Percentiles rank a stretch among this genome's conserved stretches.
Conservation (phyloP, 306 rosid genomes). For the Cicer pinnatifidum region DNA sequence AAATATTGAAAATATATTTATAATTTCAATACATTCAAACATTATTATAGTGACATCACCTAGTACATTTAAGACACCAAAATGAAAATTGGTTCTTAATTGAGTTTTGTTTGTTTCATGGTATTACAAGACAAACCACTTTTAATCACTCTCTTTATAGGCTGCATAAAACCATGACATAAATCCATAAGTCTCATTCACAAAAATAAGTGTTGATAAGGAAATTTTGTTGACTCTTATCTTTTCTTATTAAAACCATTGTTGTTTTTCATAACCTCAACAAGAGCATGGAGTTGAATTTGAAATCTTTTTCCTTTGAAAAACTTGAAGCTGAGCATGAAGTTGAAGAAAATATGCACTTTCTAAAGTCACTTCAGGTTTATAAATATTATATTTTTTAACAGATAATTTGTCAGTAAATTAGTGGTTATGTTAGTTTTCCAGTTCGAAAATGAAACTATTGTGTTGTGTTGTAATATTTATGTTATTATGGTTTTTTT, state of each 20-base stretch:
- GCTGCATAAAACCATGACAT: constrained; percentile 40
- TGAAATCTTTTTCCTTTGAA: constrained; percentile 48
- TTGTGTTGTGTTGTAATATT: background rate
- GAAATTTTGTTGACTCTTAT: constrained; percentile 23
- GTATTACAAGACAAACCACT: constrained; percentile 45
- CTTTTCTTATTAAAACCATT: background rate
- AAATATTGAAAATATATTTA: too few relatives aligned
- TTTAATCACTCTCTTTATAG: constrained; percentile 15
- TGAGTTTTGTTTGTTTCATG: constrained; percentile 49
- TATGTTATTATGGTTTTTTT: background rate
- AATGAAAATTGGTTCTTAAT: constrained; percentile 6
- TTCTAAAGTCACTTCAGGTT: constrained; percentile 78
- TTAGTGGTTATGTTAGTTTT: too few relatives aligned
- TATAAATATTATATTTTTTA: background rate
- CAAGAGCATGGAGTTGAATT: constrained; percentile 52
- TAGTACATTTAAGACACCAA: too few relatives aligned
- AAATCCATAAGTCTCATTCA: constrained; percentile 30
- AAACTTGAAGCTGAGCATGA: constrained; percentile 50
- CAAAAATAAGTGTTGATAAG: constrained; percentile 38
- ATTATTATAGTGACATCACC: too few relatives aligned
- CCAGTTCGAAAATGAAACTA: background rate
- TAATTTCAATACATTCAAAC: too few relatives aligned
- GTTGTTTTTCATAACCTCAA: constrained; percentile 17
- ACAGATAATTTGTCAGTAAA: too few relatives aligned
- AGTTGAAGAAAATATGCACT: constrained; percentile 49